phyloP scores from a whole-genome alignment of 257 asterid species.

The Solanum raphanifolium region DNA sequence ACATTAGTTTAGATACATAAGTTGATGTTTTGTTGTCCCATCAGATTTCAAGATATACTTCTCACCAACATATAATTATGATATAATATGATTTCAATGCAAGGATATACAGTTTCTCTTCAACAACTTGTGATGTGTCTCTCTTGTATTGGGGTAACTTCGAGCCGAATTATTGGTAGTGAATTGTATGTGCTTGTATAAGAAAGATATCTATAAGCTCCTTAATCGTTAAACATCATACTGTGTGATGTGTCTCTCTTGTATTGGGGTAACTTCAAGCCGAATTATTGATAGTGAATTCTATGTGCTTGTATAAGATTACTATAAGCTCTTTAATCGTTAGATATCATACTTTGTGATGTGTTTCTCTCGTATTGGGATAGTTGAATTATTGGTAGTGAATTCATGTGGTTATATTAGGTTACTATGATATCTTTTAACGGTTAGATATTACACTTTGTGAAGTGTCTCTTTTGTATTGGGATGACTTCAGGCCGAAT shows the following conservation, averaged over 20 bases:
- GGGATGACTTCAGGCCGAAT: neutral
- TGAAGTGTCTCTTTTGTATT: neutral
- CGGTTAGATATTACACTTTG: neutral
- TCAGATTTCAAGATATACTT: neutral
- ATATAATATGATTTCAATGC: neutral
- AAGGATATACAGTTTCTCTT: neutral
- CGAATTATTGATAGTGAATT: neutral
- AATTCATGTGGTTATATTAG: neutral
- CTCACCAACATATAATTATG: neutral
- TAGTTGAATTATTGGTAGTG: neutral
- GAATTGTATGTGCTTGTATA: neutral
- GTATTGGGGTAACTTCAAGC: neutral
- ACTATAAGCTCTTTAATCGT: neutral
- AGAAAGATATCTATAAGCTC: neutral
- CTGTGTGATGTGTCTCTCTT: neutral
- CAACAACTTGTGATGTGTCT: neutral
- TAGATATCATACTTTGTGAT: neutral
- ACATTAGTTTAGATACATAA: conserved; percentile 22
- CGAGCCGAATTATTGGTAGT: neutral
- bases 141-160: neutral
- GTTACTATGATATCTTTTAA: neutral
- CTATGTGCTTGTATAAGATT: neutral
- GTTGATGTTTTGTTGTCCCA: neutral
- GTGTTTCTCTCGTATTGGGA: neutral
- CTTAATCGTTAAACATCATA: neutral